Evolutionary conservation across 192 early-diverging fungal species (phyloP).

Genomic region (Mortierella antarctica): DNA sequence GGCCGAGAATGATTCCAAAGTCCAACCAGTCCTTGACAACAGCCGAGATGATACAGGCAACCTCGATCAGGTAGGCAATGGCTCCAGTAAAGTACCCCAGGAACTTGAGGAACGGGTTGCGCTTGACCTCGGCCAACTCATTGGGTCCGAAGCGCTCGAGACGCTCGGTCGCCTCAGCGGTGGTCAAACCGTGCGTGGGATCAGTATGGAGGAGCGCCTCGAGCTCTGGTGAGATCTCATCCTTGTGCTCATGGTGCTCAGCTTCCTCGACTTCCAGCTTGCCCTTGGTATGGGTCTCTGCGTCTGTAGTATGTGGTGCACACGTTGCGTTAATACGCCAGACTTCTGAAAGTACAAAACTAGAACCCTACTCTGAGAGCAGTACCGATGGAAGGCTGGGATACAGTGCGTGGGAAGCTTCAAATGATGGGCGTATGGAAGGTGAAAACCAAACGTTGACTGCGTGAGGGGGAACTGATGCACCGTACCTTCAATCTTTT

Average conservation of each 20-base stretch:
- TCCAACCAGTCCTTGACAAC: conserved; percentile 76
- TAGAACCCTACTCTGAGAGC: background rate
- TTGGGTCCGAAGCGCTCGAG: conserved; percentile 82
- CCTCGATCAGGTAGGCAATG: conserved; percentile 91
- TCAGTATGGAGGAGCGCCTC: conserved; percentile 87
- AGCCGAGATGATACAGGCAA: conserved; percentile 84
- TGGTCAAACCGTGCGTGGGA: conserved; percentile 79
- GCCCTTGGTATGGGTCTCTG: conserved; percentile 38
- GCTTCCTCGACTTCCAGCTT: conserved; percentile 74
- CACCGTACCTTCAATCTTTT: conserved; percentile 44
- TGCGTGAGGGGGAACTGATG: background rate
- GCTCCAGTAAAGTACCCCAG: conserved; percentile 89
- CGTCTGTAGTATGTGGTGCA: background rate
- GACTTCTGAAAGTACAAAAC: background rate
- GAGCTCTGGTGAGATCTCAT: conserved; percentile 85
- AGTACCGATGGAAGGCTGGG: background rate
- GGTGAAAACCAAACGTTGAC: background rate
- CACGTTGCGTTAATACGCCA: too few species aligned
- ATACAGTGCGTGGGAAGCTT: background rate
- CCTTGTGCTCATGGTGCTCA: conserved; percentile 76
- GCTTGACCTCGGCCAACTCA: conserved; percentile 85
- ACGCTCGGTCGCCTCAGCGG: conserved; percentile 80
- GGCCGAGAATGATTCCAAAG: conserved; percentile 84
- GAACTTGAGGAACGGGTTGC: conserved; percentile 88
- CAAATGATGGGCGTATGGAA: background rate